Base-by-base conservation (phyloP, 805 yeast species). In the Isabelozyma rhagii region DNA sequence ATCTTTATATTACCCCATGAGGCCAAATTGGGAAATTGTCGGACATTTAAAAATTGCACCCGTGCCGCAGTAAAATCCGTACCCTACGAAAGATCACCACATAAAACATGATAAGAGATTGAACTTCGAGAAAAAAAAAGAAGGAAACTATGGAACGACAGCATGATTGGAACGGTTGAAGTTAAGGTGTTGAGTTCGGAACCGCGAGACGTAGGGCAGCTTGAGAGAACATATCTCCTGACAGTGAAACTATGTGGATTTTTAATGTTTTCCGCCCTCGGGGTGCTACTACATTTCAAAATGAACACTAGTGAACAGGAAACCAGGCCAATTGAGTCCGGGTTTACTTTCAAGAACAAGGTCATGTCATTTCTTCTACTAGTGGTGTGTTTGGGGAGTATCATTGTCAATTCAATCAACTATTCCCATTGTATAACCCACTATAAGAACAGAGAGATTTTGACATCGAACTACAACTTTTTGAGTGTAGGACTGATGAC, bases 201-300 rank as follows among this genome's bases (percentile, higher is more conserved):
- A n/a, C 44, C 44, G 25, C 25, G 44, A 17, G 44, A 41, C 13
- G 31, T 41, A 10, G 28, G 44, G 5, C 44, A 41, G 28, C 31
- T 41, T n/a, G 44, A 41, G 13, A 41, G 44, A 18, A 41, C 44
- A 14, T 41, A 41, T 27, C 28, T 41, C 10, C 44, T 41, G 31
- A 21, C 44, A 8, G 17, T 41, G 28, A 41, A 41, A 27, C 11
- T 41, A 11, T 41, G 44, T 10, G 44, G 44, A 18, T 41, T 3
- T 17, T 27, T 41, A 11, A 4, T 41, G 4, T 17, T 41, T n/a
- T 14, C 44, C 2, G 44, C 44, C 14, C 28, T 41, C 5, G 44
- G 15, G 6, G 15, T 41, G 10, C 15, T 41, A 18, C 44, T 41
- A 13, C 15, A 41, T 41, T 41, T 41, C 28, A 15, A 41, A 11